Conservation (phyloP, 202 grass and related monocot species). For the Dendrocalamus latiflorus region DNA sequence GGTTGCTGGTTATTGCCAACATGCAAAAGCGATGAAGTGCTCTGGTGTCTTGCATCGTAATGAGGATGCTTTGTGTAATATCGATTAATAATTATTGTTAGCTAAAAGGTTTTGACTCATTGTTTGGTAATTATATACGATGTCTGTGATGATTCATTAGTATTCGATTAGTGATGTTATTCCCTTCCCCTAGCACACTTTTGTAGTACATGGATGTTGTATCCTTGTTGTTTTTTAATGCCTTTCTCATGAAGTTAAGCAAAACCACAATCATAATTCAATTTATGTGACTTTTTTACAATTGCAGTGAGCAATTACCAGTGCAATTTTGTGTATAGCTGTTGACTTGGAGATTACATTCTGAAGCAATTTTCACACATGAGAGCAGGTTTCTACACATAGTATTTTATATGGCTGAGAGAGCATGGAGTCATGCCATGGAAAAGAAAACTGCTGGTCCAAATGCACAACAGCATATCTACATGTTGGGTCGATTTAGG, state of each 20-base stretch:
- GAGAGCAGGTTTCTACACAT: conserved; percentile 76
- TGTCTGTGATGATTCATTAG: neutral
- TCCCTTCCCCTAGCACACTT: neutral
- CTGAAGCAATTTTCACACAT: conserved; percentile 26
- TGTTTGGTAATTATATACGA: neutral
- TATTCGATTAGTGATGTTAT: neutral
- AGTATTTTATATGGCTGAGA: conserved; percentile 90
- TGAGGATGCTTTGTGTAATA: neutral
- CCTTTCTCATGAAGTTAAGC: neutral
- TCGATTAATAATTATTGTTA: neutral
- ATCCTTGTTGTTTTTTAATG: neutral
- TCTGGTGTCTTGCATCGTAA: neutral
- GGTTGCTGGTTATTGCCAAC: neutral
- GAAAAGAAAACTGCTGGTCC: conserved; percentile 93
- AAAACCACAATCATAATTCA: neutral
- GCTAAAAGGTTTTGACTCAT: neutral
- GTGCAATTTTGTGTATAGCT: neutral
- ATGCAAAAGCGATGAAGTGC: neutral
- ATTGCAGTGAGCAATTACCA: neutral
- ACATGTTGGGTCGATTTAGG: conserved; percentile 90
- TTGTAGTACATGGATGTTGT: neutral
- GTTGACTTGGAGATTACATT: neutral
- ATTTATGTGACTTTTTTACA: neutral
- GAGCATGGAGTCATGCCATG: conserved; percentile 98
- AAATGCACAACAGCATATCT: conserved; percentile 74